Conservation (phyloP, 2,329 filamentous ascomycete species). For the Volutella citrinella region DNA sequence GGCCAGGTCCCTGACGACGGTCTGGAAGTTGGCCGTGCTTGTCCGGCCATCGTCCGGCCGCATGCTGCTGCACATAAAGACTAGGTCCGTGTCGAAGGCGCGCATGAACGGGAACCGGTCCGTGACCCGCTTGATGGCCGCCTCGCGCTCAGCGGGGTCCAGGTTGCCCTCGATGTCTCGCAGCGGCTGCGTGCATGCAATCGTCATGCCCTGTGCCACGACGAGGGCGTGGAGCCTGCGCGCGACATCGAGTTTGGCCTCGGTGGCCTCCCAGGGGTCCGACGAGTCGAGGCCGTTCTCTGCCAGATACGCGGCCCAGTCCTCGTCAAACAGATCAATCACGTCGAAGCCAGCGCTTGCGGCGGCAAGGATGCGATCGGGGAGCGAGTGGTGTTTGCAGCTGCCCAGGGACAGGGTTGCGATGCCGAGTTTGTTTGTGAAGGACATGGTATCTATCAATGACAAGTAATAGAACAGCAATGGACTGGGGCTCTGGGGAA, state of each 20-base stretch:
- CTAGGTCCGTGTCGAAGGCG: constrained; percentile 13
- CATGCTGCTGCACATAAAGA: constrained; percentile 16
- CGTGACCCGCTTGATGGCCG: constrained; percentile 8
- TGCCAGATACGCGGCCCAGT: constrained; percentile 12
- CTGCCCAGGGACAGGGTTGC: constrained; percentile 12
- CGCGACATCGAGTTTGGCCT: constrained; percentile 9
- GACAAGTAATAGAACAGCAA: too few species aligned
- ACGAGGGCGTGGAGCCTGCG: constrained; percentile 6
- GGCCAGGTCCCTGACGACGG: constrained; percentile 9
- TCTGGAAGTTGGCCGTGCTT: constrained; percentile 12
- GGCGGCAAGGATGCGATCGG: constrained; percentile 9
- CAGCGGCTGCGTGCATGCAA: constrained; percentile 13
- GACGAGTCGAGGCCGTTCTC: constrained; percentile 12
- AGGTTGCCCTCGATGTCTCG: constrained; percentile 13
- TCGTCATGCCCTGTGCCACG: constrained; percentile 9
- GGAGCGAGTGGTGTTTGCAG: constrained; percentile 9
- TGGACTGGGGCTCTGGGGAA: not conserved
- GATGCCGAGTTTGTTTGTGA: constrained; percentile 8
- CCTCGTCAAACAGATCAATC: constrained; percentile 14
- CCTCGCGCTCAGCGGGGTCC: constrained; percentile 3
- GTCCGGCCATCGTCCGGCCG: constrained; percentile 9
- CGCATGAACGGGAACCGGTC: constrained; percentile 15
- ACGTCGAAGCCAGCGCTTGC: constrained; percentile 10
- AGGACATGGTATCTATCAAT: too few species aligned
- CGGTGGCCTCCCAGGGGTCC: constrained; percentile 12